These are phyloP conservation scores for Pulveroboletus sp. DNA, from an alignment of 768 basidiomycete genomes.

Conservation along the genomic window DNA sequence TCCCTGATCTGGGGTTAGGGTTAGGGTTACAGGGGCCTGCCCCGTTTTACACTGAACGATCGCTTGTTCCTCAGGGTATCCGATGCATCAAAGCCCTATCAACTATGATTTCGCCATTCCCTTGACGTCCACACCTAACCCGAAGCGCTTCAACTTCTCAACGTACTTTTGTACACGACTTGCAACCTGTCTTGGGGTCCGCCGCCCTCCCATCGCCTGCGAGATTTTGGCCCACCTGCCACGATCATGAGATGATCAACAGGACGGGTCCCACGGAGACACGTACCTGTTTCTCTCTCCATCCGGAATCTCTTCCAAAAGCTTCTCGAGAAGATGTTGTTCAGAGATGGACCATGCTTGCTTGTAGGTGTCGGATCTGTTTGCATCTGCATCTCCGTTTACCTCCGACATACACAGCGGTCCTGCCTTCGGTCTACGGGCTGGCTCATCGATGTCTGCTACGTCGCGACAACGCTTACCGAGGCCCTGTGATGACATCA, in stretches of 20 bases:
- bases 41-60: no score
- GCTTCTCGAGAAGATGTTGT: conserved; percentile 69
- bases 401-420: conserved; percentile 11
- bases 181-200: conserved; percentile 82
- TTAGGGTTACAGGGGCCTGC: conserved; percentile 15
- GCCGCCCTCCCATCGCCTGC: conserved; percentile 67
- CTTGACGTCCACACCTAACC: conserved; percentile 41
- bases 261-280: background rate
- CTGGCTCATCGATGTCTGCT: conserved; percentile 12
- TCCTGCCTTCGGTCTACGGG: conserved; percentile 15
- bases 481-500: conserved; percentile 15
- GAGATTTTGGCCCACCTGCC: conserved; percentile 78
- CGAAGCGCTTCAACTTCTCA: conserved; percentile 76
- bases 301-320: conserved; percentile 72
- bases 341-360: conserved; percentile 73
- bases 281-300: conserved; percentile 69
- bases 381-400: conserved; percentile 23
- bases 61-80: background rate
- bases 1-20: conserved; percentile 22
- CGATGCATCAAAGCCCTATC: background rate
- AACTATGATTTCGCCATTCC: conserved; percentile 20
- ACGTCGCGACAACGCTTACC: conserved; percentile 27
- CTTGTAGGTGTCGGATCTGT: conserved; percentile 65
- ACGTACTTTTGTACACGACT: conserved; percentile 87
- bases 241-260: conserved; percentile 6